phyloP scores from a whole-genome alignment of 2,329 filamentous ascomycete species.

The Knufia fluminis region DNA sequence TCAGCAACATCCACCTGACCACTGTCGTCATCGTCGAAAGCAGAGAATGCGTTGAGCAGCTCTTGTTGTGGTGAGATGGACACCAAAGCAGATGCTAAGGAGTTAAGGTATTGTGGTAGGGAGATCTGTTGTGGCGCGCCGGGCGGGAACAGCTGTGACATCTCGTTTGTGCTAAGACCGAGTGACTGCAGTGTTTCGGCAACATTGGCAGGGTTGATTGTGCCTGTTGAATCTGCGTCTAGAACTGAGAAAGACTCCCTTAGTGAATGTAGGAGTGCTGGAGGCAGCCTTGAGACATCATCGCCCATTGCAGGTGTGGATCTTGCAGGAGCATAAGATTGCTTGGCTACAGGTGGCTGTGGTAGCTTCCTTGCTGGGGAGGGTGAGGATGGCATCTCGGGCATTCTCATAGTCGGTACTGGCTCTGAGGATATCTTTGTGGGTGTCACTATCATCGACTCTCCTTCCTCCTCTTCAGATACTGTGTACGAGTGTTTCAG shows the following conservation, averaged over 20 bases:
- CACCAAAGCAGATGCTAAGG: slow-evolving; percentile 63
- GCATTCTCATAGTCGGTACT: slow-evolving; percentile 14
- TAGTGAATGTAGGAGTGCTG: slow-evolving; percentile 74
- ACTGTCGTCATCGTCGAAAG: slow-evolving; percentile 92
- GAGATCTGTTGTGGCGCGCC: slow-evolving; percentile 64
- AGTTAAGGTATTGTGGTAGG: slow-evolving; percentile 77
- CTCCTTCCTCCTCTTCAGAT: slow-evolving; percentile 31
- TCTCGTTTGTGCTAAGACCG: slow-evolving; percentile 68
- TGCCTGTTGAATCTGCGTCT: slow-evolving; percentile 78
- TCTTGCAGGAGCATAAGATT: neutral
- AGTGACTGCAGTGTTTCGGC: slow-evolving; percentile 60
- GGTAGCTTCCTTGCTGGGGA: slow-evolving; percentile 8
- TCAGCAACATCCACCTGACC: slow-evolving; percentile 81
- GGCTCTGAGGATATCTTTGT: slow-evolving; percentile 31
- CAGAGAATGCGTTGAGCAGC: slow-evolving; percentile 79
- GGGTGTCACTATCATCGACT: slow-evolving; percentile 30
- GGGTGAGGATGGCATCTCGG: slow-evolving; percentile 32
- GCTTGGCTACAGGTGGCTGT: slow-evolving; percentile 7
- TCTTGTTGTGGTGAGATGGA: slow-evolving; percentile 70
- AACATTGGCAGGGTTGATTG: slow-evolving; percentile 73
- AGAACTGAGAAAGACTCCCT: slow-evolving; percentile 90
- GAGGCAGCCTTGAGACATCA: slow-evolving; percentile 50
- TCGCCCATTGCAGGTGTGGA: slow-evolving; percentile 20
- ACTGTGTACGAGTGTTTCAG: slow-evolving; percentile 38
- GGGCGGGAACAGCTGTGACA: slow-evolving; percentile 75